These are phyloP conservation scores for Leccinellum albellum DNA, from an alignment of 768 basidiomycete genomes.

Conservation along the genomic window DNA sequence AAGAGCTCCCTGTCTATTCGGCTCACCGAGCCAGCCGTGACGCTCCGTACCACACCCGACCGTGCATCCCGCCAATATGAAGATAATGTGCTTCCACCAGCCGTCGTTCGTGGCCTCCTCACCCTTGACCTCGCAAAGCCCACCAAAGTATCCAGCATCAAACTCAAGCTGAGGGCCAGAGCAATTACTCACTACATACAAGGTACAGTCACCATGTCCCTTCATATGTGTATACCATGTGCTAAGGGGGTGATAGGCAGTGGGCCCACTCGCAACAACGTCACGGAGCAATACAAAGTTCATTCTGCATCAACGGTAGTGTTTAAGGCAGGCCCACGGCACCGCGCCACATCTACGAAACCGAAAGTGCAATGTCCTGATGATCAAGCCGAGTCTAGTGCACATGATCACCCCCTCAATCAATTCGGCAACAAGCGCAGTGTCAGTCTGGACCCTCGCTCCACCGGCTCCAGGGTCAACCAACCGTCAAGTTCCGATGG, in stretches of 20 bases:
- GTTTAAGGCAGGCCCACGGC: conserved; percentile 56
- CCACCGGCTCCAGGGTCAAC: conserved; percentile 2
- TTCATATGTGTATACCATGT: not conserved
- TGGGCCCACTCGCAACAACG: conserved; percentile 70
- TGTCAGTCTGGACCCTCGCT: conserved; percentile 8
- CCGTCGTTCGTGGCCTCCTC: conserved; percentile 63
- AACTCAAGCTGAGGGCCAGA: conserved; percentile 74
- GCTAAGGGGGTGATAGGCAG: conserved; percentile 36
- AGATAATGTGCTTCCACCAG: conserved; percentile 48
- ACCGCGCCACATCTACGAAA: conserved; percentile 14
- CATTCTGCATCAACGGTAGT: conserved; percentile 69
- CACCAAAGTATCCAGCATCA: conserved; percentile 82
- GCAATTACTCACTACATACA: conserved; percentile 79
- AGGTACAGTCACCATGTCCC: conserved; percentile 45
- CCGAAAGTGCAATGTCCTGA: conserved; percentile 14
- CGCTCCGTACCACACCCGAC: conserved; percentile 48
- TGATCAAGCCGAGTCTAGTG: not conserved
- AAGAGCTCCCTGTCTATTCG: conserved; percentile 52
- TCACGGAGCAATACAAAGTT: conserved; percentile 73
- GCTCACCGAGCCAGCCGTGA: conserved; percentile 72
- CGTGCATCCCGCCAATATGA: conserved; percentile 21
- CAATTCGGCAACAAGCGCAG: conserved; percentile 1
- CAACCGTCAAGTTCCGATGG: conserved; percentile 10
- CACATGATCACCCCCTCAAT: not conserved
- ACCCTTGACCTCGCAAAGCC: conserved; percentile 67